These are phyloP conservation scores for Cercophora scortea DNA, from an alignment of 495 filamentous ascomycete genomes.

Conservation along the genomic window DNA sequence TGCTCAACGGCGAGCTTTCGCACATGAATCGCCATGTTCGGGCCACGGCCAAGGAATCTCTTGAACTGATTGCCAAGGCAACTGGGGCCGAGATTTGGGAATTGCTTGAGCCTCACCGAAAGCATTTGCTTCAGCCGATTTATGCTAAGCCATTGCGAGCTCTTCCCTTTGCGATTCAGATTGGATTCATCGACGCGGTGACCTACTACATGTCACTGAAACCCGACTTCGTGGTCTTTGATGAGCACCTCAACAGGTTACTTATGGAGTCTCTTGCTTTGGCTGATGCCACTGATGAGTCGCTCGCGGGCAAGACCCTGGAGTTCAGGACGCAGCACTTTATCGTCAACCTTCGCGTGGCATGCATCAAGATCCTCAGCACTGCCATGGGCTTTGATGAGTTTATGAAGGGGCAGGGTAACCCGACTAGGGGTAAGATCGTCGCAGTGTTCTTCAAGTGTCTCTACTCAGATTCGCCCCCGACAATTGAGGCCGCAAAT, in stretches of 20 bases:
- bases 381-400: constrained; percentile 89
- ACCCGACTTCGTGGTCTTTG: constrained; percentile 78
- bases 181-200: constrained; percentile 96
- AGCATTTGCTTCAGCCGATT: constrained; percentile 75
- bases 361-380: constrained; percentile 86
- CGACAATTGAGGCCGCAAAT: constrained; percentile 92
- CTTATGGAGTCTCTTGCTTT: constrained; percentile 88
- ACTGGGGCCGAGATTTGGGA: constrained; percentile 73
- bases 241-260: constrained; percentile 80
- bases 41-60: constrained; percentile 69
- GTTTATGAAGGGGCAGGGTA: constrained; percentile 59
- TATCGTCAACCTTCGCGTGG: constrained; percentile 86
- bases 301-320: constrained; percentile 69
- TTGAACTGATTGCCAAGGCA: constrained; percentile 72
- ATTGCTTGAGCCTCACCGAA: constrained; percentile 78
- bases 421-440: constrained; percentile 71
- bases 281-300: constrained; percentile 89
- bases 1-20: constrained; percentile 77
- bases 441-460: constrained; percentile 97
- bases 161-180: constrained; percentile 84
- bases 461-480: constrained; percentile 80
- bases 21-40: constrained; percentile 95
- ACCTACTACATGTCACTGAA: constrained; percentile 85
- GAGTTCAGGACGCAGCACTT: constrained; percentile 87
- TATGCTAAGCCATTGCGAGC: constrained; percentile 92